phyloP scores from a whole-genome alignment of 345 rosid species.

The Aquilaria sinensis region DNA sequence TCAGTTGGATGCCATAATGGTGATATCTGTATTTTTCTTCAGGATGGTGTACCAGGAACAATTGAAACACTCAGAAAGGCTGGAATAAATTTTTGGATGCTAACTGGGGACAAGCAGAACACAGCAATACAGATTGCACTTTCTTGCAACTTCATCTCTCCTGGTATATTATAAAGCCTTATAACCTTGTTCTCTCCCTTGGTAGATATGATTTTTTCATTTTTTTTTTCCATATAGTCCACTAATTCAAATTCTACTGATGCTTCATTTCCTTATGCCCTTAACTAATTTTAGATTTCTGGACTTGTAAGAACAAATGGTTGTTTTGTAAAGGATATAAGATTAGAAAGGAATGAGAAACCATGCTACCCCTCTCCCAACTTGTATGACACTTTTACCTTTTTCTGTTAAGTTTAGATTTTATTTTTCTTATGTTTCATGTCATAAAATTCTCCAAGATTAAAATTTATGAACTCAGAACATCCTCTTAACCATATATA shows the following conservation, averaged over 20 bases:
- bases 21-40: conserved; percentile 5
- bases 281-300: background rate
- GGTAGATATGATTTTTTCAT: background rate
- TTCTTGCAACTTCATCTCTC: conserved; percentile 95
- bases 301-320: no score
- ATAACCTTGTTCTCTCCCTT: conserved; percentile 2
- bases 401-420: no score
- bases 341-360: no score
- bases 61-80: conserved; percentile 90
- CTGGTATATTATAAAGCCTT: conserved; percentile 40
- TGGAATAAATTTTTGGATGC: conserved; percentile 98
- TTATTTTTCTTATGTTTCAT: no score
- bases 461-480: no score
- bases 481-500: no score
- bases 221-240: background rate
- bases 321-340: no score
- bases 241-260: background rate
- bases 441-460: no score
- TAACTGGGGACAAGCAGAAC: conserved; percentile 95
- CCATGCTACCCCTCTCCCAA: no score
- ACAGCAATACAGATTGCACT: conserved; percentile 99
- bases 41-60: conserved; percentile 99
- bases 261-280: no score
- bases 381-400: no score
- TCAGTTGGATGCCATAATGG: no score